Percentiles rank a stretch among this genome's conserved stretches.
Conservation (phyloP, 169 alveolate species). For the Plasmodium coatneyi region DNA sequence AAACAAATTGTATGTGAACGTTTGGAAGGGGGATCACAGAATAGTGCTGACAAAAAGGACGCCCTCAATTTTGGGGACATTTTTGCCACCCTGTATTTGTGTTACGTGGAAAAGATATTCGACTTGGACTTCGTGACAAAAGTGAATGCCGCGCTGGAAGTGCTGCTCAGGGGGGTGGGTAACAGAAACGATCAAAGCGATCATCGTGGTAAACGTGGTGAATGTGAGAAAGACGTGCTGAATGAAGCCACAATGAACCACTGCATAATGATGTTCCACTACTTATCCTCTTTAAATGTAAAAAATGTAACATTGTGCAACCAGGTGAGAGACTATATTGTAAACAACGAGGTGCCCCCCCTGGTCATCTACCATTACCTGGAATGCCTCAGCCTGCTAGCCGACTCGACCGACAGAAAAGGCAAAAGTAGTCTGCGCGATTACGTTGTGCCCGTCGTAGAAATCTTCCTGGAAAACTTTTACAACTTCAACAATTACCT, state of each 20-base stretch:
- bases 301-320: constrained; percentile 36
- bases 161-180: neutral
- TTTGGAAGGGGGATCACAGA: neutral
- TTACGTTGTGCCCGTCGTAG: constrained; percentile 25
- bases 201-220: neutral
- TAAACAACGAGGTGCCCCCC: constrained; percentile 36
- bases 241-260: constrained; percentile 19
- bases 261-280: constrained; percentile 37
- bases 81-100: constrained; percentile 38
- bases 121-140: constrained; percentile 46
- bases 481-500: constrained; percentile 37
- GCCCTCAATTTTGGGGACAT: constrained; percentile 12
- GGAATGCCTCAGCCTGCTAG: constrained; percentile 34
- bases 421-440: neutral
- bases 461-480: constrained; percentile 35
- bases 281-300: constrained; percentile 52
- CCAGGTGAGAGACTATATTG: constrained; percentile 21
- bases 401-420: neutral
- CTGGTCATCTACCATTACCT: constrained; percentile 48
- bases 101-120: constrained; percentile 53
- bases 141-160: constrained; percentile 27
- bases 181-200: neutral
- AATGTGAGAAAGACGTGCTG: neutral
- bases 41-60: constrained; percentile 1
- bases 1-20: neutral